These are phyloP conservation scores for Pneumocystis wakefieldiae DNA, from an alignment of 1,139 yeast species.

Conservation along the genomic window DNA sequence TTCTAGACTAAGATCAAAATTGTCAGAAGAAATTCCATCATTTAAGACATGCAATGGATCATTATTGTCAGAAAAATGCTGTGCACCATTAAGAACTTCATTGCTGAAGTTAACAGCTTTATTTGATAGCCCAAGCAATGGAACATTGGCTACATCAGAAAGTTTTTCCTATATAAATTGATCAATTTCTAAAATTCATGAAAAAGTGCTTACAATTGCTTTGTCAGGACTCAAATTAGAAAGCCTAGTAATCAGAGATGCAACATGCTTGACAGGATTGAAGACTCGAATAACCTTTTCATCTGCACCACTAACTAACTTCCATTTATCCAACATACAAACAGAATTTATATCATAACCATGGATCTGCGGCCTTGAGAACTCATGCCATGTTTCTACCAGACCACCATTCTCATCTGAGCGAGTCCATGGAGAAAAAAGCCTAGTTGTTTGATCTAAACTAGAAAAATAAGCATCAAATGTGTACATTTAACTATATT, in stretches of 20 bases:
- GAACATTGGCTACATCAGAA: conserved; percentile 77
- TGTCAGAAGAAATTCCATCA: conserved; percentile 18
- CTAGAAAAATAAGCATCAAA: conserved; percentile 25
- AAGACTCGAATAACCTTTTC: conserved; percentile 85
- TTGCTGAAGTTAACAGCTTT: conserved; percentile 52
- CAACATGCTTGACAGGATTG: conserved; percentile 74
- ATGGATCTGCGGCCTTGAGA: conserved; percentile 94
- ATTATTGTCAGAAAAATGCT: conserved; percentile 19
- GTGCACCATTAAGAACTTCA: conserved; percentile 26
- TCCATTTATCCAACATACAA: conserved; percentile 42
- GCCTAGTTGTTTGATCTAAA: conserved; percentile 82
- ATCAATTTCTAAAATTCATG: conserved; percentile 6
- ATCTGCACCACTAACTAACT: conserved; percentile 88
- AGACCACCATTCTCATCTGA: conserved; percentile 14
- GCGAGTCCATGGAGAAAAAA: conserved; percentile 39
- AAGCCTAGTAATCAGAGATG: conserved; percentile 41
- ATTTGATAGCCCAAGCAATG: conserved; percentile 87
- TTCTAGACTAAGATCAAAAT: conserved; percentile 21
- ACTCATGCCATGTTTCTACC: conserved; percentile 53
- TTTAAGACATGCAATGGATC: conserved; percentile 28
- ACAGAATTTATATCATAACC: conserved; percentile 92
- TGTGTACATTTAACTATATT: neutral
- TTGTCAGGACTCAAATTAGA: conserved; percentile 29
- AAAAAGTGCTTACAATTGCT: conserved; percentile 10
- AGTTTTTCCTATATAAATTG: conserved; percentile 23